Conservation (phyloP, 306 rosid species). For the Ammopiptanthus mongolicus region DNA sequence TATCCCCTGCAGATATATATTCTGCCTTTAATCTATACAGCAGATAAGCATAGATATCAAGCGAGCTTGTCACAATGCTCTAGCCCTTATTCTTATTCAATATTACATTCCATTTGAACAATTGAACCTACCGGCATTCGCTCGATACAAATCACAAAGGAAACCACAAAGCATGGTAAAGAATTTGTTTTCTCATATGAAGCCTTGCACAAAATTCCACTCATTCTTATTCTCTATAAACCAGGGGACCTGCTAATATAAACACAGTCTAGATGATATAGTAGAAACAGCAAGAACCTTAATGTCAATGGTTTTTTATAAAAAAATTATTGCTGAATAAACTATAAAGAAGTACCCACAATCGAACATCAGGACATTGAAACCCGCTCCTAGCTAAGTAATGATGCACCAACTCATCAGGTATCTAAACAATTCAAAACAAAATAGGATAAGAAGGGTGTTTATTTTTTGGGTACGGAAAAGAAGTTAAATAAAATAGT, state of each 20-base stretch:
- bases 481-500: background rate
- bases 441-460: background rate
- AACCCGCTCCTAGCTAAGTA: slow-evolving; percentile 87
- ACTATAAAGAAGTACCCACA: slow-evolving; percentile 65
- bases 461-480: background rate
- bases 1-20: background rate
- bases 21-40: background rate
- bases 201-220: background rate
- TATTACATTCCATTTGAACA: background rate
- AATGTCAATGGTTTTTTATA: background rate
- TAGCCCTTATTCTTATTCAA: background rate
- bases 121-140: background rate
- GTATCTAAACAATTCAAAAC: slow-evolving; percentile 45
- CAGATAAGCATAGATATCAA: background rate
- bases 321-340: background rate
- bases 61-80: background rate
- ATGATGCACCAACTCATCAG: slow-evolving; percentile 94
- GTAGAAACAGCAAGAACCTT: background rate
- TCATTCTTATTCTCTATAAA: background rate
- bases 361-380: slow-evolving; percentile 89
- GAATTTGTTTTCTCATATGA: background rate
- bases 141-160: background rate
- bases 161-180: background rate
- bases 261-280: background rate
- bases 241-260: background rate